Conservation (phyloP, 352 stramenopile genomes). For the Plasmopara halstedii region DNA sequence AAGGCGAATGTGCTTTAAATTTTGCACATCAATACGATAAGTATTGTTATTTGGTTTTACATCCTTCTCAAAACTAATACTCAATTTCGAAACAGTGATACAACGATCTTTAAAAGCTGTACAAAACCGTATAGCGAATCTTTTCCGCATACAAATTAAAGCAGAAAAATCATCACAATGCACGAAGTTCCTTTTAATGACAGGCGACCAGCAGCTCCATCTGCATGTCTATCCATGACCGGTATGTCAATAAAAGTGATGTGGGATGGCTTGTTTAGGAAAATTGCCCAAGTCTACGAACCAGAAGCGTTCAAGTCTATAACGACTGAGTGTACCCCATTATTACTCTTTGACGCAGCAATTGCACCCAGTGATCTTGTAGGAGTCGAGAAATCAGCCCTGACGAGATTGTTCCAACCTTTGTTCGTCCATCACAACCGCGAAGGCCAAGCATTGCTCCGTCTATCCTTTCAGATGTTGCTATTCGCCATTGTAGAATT, state of each 20-base stretch:
- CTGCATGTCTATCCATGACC: conserved; percentile 24
- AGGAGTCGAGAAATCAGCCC: conserved; percentile 6
- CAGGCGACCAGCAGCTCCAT: conserved; percentile 10
- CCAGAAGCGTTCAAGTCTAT: conserved; percentile 9
- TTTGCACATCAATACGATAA: no score
- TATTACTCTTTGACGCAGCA: conserved; percentile 18
- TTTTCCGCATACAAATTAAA: conserved; percentile 1
- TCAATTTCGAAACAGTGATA: no score
- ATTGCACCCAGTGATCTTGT: conserved; percentile 10
- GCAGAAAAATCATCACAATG: conserved; percentile 9
- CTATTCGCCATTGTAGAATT: conserved; percentile 67
- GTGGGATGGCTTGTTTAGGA: conserved; percentile 16
- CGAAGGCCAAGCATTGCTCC: conserved; percentile 17
- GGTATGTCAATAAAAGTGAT: conserved; percentile 16
- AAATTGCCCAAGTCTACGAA: conserved; percentile 13
- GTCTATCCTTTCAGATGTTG: conserved; percentile 31
- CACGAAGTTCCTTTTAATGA: conserved; percentile 12
- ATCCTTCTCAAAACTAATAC: no score
- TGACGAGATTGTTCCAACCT: conserved; percentile 3
- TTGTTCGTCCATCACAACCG: conserved; percentile 2
- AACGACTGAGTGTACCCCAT: conserved; percentile 16
- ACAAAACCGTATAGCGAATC: not conserved
- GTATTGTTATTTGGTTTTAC: no score
- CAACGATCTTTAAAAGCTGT: not conserved
- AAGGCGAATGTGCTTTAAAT: no score